phyloP scores from a whole-genome alignment of 2,329 filamentous ascomycete genomes.

The Sporothrix pseudoabietina region DNA sequence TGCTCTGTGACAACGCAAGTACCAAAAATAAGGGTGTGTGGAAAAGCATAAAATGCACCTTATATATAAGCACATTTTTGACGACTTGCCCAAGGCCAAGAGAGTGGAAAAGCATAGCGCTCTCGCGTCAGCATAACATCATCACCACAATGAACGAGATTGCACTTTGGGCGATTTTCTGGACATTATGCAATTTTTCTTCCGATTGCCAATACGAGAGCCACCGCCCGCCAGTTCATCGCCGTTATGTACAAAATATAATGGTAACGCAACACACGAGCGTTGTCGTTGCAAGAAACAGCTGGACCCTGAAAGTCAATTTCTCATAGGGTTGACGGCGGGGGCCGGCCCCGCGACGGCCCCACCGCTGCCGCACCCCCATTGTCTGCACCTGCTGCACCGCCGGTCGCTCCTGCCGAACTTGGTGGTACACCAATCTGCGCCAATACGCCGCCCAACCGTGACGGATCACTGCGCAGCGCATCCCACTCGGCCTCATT shows the following conservation, averaged over 20 bases:
- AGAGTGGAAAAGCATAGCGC: neutral
- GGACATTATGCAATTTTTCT: neutral
- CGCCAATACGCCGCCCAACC: slow-evolving; percentile 46
- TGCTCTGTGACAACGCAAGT: neutral
- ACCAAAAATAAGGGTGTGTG: no score
- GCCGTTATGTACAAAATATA: neutral
- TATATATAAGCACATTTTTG: no score
- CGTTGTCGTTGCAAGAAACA: neutral
- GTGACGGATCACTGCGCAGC: slow-evolving; percentile 47
- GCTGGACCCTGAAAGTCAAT: neutral
- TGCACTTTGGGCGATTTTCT: neutral
- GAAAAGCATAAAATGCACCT: neutral
- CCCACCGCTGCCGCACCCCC: neutral
- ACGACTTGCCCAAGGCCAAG: no score
- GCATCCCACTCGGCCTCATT: slow-evolving; percentile 59
- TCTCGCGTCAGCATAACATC: neutral
- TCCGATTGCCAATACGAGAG: neutral
- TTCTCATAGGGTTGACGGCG: neutral
- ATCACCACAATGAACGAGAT: no score
- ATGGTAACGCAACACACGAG: neutral
- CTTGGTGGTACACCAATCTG: slow-evolving; percentile 44
- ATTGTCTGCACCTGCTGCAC: neutral
- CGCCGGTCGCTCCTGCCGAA: neutral
- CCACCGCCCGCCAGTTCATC: neutral
- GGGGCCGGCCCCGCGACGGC: neutral